Evolutionary conservation across 495 filamentous ascomycete genomes (phyloP).

Genomic region (Talaromyces ruber): DNA sequence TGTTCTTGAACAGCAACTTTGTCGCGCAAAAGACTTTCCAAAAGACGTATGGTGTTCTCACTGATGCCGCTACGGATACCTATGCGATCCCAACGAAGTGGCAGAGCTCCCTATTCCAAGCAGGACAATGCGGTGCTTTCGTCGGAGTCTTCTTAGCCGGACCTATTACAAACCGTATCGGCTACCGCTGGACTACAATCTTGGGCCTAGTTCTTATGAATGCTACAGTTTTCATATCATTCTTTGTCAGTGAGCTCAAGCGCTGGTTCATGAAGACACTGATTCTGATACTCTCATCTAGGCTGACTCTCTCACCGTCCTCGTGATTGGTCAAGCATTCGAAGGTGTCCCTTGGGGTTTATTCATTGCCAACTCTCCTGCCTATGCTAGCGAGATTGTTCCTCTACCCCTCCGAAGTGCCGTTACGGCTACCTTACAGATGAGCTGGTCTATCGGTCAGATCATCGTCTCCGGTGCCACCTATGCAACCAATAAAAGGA

Average conservation of each 20-base stretch:
- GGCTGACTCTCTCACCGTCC: conserved; percentile 48
- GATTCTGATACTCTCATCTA: conserved; percentile 4
- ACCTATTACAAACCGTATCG: conserved; percentile 54
- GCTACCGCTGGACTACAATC: conserved; percentile 59
- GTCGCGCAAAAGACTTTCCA: conserved; percentile 20
- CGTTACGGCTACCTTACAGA: conserved; percentile 61
- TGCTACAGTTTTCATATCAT: conserved; percentile 58
- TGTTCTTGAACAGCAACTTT: conserved; percentile 30
- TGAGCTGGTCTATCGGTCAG: conserved; percentile 65
- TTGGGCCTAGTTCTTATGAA: conserved; percentile 48
- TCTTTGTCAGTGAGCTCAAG: conserved; percentile 36
- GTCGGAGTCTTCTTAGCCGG: conserved; percentile 62
- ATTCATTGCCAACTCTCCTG: conserved; percentile 63
- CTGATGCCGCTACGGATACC: neutral
- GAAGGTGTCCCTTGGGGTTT: conserved; percentile 70
- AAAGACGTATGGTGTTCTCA: conserved; percentile 16
- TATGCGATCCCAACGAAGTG: conserved; percentile 21
- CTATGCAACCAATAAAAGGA: conserved; percentile 42
- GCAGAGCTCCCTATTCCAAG: conserved; percentile 28
- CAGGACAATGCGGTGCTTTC: conserved; percentile 47
- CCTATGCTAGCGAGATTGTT: conserved; percentile 64
- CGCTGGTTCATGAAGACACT: neutral
- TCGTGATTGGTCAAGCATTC: conserved; percentile 59
- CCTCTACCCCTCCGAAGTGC: conserved; percentile 57
- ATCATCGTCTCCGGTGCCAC: conserved; percentile 61